These are phyloP conservation scores for Alternaria metachromatica DNA, from an alignment of 2,329 filamentous ascomycete genomes.

Conservation along the genomic window DNA sequence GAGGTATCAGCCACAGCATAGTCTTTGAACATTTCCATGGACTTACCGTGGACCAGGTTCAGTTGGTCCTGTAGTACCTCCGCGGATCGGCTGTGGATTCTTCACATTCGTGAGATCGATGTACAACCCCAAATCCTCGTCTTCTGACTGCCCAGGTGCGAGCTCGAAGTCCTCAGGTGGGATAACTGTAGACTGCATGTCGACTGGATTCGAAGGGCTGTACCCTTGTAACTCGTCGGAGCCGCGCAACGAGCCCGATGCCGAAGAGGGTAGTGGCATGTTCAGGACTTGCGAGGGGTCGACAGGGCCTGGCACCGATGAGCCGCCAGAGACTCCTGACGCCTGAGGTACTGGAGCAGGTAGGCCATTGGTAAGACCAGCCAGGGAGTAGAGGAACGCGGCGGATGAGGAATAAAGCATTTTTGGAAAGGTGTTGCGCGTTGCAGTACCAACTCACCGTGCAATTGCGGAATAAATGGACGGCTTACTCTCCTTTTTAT, in stretches of 20 bases:
- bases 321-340: neutral
- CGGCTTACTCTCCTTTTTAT: neutral
- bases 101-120: constrained; percentile 48
- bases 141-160: constrained; percentile 46
- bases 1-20: accelerated
- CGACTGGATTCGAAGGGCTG: constrained; percentile 39
- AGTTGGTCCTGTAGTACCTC: constrained; percentile 46
- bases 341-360: constrained; percentile 10
- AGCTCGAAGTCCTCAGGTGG: constrained; percentile 46
- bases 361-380: constrained; percentile 10
- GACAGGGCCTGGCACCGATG: constrained; percentile 5
- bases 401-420: constrained; percentile 3
- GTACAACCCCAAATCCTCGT: constrained; percentile 48
- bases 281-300: constrained; percentile 14
- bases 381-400: neutral
- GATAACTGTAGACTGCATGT: constrained; percentile 42
- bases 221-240: constrained; percentile 42
- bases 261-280: constrained; percentile 34
- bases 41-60: constrained; percentile 47
- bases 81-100: constrained; percentile 52
- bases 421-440: neutral
- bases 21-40: accelerated
- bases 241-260: constrained; percentile 47
- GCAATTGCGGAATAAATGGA: neutral
- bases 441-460: neutral